Evolutionary conservation across 345 rosid species (phyloP), one percentile per base, ranked within the genome.

Genomic region (Pistacia integerrima): DNA sequence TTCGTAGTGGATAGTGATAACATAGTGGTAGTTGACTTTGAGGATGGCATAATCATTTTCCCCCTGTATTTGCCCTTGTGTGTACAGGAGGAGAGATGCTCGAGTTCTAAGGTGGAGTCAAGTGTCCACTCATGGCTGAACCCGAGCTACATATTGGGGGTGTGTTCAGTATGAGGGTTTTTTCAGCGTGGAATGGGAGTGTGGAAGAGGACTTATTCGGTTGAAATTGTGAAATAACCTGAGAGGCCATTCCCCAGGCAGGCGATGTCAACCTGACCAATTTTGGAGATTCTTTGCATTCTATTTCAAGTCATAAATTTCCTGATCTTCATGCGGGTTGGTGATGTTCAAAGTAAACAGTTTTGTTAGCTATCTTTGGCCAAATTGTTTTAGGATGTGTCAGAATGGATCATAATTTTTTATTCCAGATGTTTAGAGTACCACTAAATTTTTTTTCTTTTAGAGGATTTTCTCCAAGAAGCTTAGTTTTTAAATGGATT

Each of bases 31-130:
- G 90, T 80, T 87, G 80, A 85, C 82, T 79, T 85, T 84, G 84
- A 83, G 81, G 82, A 83, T 85, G 85, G 81, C 86, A 89, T 93
- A 89, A 93, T 91, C 88, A 83, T 82, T 87, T 88, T 76, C 85
- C 83, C 85, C 87, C 84, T 90, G 86, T 88, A 88, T 88, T 88
- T 87, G 87, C 83, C 84, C 87, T 88, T 86, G 86, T 86, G 87
- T 87, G 84, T 82, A 88, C 90, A 87, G 90, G 90, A 80, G 88
- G 87, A 86, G 79, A 84, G 86, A 81, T 82, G 89, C 87, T 83
- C 84, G 59, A 80, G 88, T 84, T 85, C 80, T 85, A 74, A 82
- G 84, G 84, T 85, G 88, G 82, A 82, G 81, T 86, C 74, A 84
- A 77, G 82, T 74, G 80, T 85, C 88, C 80, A 75, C 78, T 83